Evolutionary conservation across 805 yeast species (phyloP), one percentile per base, ranked within the genome.

Genomic region (Teunomyces aglyptinius): DNA sequence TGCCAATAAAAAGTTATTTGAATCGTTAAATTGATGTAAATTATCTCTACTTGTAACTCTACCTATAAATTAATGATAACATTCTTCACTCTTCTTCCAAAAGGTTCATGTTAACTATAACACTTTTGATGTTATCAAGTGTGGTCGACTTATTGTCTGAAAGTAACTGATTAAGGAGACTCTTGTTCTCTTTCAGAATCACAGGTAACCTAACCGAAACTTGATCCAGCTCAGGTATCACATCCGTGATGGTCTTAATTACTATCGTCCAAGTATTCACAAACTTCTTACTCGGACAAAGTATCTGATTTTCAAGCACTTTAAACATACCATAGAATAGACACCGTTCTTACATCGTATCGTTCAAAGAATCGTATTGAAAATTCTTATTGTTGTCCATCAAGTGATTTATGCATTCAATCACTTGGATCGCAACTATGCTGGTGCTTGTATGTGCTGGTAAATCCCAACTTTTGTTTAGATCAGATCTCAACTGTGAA

Each of bases 191-290:
- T 35, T 78, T 81, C 1, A 88, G 84, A 52, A 91, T 80, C 35
- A 67, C 63, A 2, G 96, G 95, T 1, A 85, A 68, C 26, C 73
- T 73, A 36, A 67, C 55, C 34, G 66, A 60, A 8, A 58, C 6
- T 43, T 76, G 73, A 41, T 77, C 71, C 47, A 87, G 69, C 0
- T 80, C 70, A 22, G 73, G 73, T 41, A 90, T 69, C 3, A 96
- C 90, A 50, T 86, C 75, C 0, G 96, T 86, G 3, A 91, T 81
- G 41, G 84, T 78, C 57, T 86, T 92, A 24, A 90, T 71, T n/a
- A 89, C 81, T 48, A 86, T 73, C 0, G 96, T 85, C 20, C 89
- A 65, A 19, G 82, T 64, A 59, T 90, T 96, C 83, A 91, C 79
- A 52, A 89, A 71, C 5, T 81, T 79, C 4, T 85, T 81, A 60